Conservation (phyloP, 1,139 yeast species). For the Pneumocystis canis region DNA sequence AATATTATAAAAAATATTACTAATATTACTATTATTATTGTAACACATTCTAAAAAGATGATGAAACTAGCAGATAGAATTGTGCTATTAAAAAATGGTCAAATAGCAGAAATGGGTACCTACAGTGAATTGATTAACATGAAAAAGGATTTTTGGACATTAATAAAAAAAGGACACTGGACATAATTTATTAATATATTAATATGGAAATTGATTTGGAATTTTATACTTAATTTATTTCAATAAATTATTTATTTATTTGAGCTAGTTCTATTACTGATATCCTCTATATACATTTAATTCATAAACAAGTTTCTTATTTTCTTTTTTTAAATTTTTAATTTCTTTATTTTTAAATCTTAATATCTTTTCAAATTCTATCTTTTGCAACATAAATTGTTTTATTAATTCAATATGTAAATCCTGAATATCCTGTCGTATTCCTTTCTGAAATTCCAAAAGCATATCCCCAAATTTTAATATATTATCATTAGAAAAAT, state of each 20-base stretch:
- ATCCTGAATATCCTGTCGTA: neutral
- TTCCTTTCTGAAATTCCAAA: neutral
- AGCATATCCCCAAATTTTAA: neutral
- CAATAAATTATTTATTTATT: neutral
- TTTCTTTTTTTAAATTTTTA: neutral
- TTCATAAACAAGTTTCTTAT: neutral
- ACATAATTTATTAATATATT: neutral
- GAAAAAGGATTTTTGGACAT: constrained; percentile 1
- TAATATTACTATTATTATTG: constrained; percentile 62
- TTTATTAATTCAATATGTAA: neutral
- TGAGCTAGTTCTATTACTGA: neutral
- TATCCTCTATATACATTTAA: neutral
- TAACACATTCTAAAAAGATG: constrained; percentile 78
- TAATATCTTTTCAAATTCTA: neutral
- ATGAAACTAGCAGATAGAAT: constrained; percentile 31
- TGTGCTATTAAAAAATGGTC: constrained; percentile 19
- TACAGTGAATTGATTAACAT: constrained; percentile 12
- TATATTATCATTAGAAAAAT: neutral
- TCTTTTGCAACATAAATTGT: neutral
- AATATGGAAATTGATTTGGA: neutral
- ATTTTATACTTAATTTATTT: neutral
- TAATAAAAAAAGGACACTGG: constrained; percentile 2
- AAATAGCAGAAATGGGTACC: constrained; percentile 17
- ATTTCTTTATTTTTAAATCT: neutral
- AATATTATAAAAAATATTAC: constrained; percentile 29